Conservation (phyloP, 1,139 yeast species). For the Geotrichum aggregatum region DNA sequence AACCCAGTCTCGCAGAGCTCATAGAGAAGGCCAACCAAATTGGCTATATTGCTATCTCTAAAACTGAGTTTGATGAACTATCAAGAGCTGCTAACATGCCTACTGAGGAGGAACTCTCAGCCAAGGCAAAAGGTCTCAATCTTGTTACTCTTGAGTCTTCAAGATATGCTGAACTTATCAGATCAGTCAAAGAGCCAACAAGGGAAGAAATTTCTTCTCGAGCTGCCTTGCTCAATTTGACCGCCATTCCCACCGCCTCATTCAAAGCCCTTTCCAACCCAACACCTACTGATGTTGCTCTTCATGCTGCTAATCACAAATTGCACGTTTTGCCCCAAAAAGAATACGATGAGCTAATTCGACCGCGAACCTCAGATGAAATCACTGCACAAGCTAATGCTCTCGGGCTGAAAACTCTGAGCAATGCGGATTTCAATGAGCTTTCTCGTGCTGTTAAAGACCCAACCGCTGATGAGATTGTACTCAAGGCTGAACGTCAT, state of each 20-base stretch:
- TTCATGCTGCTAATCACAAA: constrained; percentile 13
- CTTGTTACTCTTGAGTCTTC: constrained; percentile 31
- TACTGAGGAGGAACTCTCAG: constrained; percentile 28
- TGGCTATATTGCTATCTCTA: constrained; percentile 20
- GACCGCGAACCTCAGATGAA: constrained; percentile 26
- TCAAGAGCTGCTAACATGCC: constrained; percentile 13
- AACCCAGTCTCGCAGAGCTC: constrained; percentile 22
- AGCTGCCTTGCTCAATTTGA: constrained; percentile 34
- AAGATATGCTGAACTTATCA: constrained; percentile 22
- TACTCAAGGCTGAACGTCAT: constrained; percentile 15
- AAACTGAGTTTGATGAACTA: constrained; percentile 10
- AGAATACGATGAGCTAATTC: constrained; percentile 22
- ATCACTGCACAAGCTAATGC: constrained; percentile 33
- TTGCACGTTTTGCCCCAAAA: constrained; percentile 24
- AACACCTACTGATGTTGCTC: constrained; percentile 8
- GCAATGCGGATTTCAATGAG: constrained; percentile 26
- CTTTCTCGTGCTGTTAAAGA: constrained; percentile 24
- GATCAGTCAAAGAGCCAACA: constrained; percentile 16
- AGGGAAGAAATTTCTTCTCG: constrained; percentile 33
- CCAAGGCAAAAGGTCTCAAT: constrained; percentile 37
- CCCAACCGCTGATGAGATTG: constrained; percentile 33
- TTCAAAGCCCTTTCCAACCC: constrained; percentile 16
- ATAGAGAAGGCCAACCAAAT: constrained; percentile 25
- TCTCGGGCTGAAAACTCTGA: constrained; percentile 34
- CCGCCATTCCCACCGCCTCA: constrained; percentile 30